Evolutionary conservation across 2,329 filamentous ascomycete species (phyloP).

Genomic region (Sporothrix pseudoabietina): DNA sequence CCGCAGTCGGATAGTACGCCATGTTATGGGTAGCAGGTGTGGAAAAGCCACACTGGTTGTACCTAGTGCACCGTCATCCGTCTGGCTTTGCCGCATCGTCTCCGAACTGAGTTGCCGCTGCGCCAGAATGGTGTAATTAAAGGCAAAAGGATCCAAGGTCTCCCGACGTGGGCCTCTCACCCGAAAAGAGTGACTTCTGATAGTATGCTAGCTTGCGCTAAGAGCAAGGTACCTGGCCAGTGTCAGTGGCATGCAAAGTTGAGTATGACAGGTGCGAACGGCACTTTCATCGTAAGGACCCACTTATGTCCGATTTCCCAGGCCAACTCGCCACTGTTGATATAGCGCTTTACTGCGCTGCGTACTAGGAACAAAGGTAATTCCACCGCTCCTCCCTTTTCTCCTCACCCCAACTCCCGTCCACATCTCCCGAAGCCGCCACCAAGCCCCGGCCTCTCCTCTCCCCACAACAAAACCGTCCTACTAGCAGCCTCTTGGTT

Average conservation of each 20-base stretch:
- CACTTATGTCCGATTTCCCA: neutral
- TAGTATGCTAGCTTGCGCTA: neutral
- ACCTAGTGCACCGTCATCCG: neutral
- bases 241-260: neutral
- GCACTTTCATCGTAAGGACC: neutral
- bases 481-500: neutral
- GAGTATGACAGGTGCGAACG: neutral
- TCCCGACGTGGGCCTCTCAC: neutral
- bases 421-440: slow-evolving; percentile 28
- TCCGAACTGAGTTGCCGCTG: neutral
- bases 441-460: neutral
- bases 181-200: neutral
- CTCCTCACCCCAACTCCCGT: slow-evolving; percentile 28
- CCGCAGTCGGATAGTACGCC: neutral
- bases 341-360: neutral
- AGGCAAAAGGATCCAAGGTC: neutral
- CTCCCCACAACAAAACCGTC: slow-evolving; percentile 2
- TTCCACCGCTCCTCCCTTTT: neutral
- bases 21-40: neutral
- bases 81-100: slow-evolving; percentile 16
- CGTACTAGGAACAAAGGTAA: neutral
- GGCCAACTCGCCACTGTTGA: neutral
- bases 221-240: neutral
- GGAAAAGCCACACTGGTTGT: neutral
- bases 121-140: neutral